Percentiles rank a stretch among this genome's conserved stretches.
Evolutionary conservation across 2,329 filamentous ascomycete species (phyloP).

Genomic region (Xenosphaeropsis pyriputrescens): DNA sequence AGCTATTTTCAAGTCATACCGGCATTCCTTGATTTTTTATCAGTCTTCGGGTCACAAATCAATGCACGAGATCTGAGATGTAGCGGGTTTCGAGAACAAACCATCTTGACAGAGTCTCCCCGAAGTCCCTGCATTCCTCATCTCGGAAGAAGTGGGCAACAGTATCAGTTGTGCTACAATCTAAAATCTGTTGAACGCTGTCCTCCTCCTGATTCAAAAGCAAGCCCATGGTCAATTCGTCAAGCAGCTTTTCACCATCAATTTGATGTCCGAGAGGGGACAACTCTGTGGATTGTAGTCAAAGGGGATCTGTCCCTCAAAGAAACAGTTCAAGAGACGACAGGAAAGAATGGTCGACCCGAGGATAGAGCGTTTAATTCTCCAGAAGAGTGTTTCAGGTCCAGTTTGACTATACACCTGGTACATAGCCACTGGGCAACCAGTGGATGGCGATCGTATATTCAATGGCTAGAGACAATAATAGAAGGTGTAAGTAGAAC

Average conservation of each 20-base stretch:
- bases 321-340: conserved; percentile 17
- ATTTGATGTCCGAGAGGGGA: conserved; percentile 14
- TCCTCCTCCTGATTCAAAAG: background rate
- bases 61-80: conserved; percentile 12
- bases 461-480: conserved; percentile 21
- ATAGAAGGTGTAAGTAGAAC: conserved; percentile 19
- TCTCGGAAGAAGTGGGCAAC: conserved; percentile 9
- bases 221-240: conserved; percentile 10
- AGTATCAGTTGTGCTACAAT: conserved; percentile 14
- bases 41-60: conserved; percentile 13
- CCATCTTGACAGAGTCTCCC: conserved; percentile 2
- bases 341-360: conserved; percentile 12
- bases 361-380: conserved; percentile 19
- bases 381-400: conserved; percentile 18
- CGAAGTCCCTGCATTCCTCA: conserved; percentile 5
- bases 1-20: conserved; percentile 19
- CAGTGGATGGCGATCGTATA: conserved; percentile 26
- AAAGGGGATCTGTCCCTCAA: conserved; percentile 19
- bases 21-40: conserved; percentile 17
- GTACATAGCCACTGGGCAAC: conserved; percentile 24
- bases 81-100: conserved; percentile 11
- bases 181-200: conserved; percentile 8
- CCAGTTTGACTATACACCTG: conserved; percentile 21
- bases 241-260: conserved; percentile 14
- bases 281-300: conserved; percentile 24